These are phyloP conservation scores for Ceratocystis eucalypticola DNA, from an alignment of 2,329 filamentous ascomycete species.

Conservation along the genomic window DNA sequence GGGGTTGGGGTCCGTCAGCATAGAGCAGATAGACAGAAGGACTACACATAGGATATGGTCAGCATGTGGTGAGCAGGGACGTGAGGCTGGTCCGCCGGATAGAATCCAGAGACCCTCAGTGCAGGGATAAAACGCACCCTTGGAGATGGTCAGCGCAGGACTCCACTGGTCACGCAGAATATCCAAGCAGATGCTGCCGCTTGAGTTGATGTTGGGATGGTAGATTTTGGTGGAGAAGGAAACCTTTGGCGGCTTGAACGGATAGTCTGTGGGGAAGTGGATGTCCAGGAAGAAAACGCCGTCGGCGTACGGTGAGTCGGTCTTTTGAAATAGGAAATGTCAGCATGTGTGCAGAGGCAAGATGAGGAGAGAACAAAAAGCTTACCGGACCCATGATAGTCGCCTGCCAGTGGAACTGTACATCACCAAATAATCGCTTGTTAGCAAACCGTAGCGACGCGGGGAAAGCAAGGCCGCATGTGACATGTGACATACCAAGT, in stretches of 20 bases:
- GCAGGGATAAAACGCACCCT: constrained; percentile 48
- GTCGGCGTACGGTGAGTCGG: constrained; percentile 93
- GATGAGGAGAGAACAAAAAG: constrained; percentile 25
- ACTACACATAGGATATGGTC: constrained; percentile 42
- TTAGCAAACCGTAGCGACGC: neutral
- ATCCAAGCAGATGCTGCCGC: constrained; percentile 97
- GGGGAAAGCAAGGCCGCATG: neutral
- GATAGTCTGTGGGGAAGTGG: constrained; percentile 99
- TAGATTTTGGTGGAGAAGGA: constrained; percentile 99
- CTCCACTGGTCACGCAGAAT: constrained; percentile 99
- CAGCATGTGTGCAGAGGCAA: neutral
- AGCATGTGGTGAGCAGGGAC: neutral
- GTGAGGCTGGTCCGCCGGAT: too few relatives aligned
- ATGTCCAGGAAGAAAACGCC: constrained; percentile 98
- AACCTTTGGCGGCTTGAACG: constrained; percentile 99
- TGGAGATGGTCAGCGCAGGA: constrained; percentile 93
- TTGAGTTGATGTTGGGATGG: constrained; percentile 99
- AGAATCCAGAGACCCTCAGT: too few relatives aligned
- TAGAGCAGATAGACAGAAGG: constrained; percentile 95
- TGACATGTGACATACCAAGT: constrained; percentile 64
- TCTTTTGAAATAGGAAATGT: constrained; percentile 33
- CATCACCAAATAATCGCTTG: neutral
- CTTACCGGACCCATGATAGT: constrained; percentile 99
- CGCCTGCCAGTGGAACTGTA: constrained; percentile 98
- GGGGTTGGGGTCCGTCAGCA: constrained; percentile 98